These are phyloP conservation scores for Cladosporium austrohemisphaericum DNA, from an alignment of 2,329 filamentous ascomycete genomes.

Conservation along the genomic window DNA sequence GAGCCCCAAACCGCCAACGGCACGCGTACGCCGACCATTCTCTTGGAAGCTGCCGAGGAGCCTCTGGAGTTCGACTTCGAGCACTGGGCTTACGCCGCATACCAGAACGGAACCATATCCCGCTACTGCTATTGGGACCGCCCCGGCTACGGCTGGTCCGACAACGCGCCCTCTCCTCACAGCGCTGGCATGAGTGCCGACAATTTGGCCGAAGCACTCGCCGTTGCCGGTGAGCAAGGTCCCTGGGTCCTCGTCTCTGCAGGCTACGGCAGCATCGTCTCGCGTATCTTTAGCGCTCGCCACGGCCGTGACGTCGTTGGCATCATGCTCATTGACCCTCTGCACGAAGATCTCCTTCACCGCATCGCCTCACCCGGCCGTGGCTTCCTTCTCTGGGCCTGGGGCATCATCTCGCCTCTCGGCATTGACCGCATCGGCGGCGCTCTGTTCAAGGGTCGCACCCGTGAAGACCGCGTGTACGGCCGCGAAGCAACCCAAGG, in stretches of 20 bases:
- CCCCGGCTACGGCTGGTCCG: conserved; percentile 81
- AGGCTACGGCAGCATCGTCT: conserved; percentile 83
- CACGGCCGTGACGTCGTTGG: conserved; percentile 72
- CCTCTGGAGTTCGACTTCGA: conserved; percentile 77
- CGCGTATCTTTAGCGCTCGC: conserved; percentile 83
- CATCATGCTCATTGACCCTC: conserved; percentile 77
- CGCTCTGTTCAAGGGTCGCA: conserved; percentile 77
- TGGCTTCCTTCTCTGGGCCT: conserved; percentile 82
- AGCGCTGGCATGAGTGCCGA: conserved; percentile 92
- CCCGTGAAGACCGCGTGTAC: conserved; percentile 77
- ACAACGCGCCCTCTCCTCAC: conserved; percentile 89
- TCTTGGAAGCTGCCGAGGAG: conserved; percentile 79
- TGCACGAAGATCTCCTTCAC: conserved; percentile 81
- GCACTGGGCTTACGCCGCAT: conserved; percentile 70
- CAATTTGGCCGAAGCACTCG: conserved; percentile 80
- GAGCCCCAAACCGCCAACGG: conserved; percentile 55
- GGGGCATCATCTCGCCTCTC: conserved; percentile 80
- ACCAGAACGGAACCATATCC: conserved; percentile 74
- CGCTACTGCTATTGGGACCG: conserved; percentile 96
- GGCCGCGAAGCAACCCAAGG: conserved; percentile 74
- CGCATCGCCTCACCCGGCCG: conserved; percentile 62
- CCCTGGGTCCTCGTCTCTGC: conserved; percentile 87
- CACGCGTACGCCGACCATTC: conserved; percentile 66
- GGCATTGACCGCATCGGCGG: conserved; percentile 77
- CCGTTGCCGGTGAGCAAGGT: conserved; percentile 72